Evolutionary conservation across 768 basidiomycete species (phyloP).

Genomic region (Crepidotus variabilis): DNA sequence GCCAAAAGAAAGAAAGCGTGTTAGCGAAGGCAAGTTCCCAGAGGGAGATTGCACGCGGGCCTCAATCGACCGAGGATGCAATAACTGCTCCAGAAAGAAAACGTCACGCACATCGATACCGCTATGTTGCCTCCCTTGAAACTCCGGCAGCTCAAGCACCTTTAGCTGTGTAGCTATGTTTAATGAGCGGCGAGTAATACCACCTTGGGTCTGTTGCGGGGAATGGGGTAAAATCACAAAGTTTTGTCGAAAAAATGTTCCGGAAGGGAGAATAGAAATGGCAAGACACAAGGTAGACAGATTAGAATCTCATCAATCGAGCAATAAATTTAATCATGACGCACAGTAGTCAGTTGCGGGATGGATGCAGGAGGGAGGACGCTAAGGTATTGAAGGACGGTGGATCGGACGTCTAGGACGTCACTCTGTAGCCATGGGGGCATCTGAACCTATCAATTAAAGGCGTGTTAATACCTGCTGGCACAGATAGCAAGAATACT

Average conservation of each 20-base stretch:
- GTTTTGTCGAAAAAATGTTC: not conserved
- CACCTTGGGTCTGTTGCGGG: slow-evolving; percentile 20
- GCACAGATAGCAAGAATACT: slow-evolving; percentile 4
- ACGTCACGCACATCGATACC: slow-evolving; percentile 79
- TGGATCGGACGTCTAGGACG: slow-evolving; percentile 68
- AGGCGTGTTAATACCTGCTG: not conserved
- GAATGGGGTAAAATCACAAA: slow-evolving; percentile 1
- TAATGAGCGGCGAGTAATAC: slow-evolving; percentile 34
- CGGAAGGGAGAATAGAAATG: no score
- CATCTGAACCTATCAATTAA: slow-evolving; percentile 45
- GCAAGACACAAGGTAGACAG: no score
- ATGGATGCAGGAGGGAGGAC: slow-evolving; percentile 17
- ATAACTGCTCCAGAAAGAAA: slow-evolving; percentile 1
- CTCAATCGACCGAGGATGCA: no score
- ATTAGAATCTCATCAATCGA: no score
- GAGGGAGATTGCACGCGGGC: not conserved
- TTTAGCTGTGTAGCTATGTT: slow-evolving; percentile 76
- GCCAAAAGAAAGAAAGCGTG: slow-evolving; percentile 9
- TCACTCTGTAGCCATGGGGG: slow-evolving; percentile 74
- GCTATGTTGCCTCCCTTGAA: slow-evolving; percentile 81
- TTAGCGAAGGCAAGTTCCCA: not conserved
- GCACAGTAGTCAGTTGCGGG: slow-evolving; percentile 6
- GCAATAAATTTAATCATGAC: no score
- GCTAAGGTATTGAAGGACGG: slow-evolving; percentile 48
- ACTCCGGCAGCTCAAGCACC: slow-evolving; percentile 66